Conservation (phyloP, 441 rosid species). For the Biscutella auriculata region DNA sequence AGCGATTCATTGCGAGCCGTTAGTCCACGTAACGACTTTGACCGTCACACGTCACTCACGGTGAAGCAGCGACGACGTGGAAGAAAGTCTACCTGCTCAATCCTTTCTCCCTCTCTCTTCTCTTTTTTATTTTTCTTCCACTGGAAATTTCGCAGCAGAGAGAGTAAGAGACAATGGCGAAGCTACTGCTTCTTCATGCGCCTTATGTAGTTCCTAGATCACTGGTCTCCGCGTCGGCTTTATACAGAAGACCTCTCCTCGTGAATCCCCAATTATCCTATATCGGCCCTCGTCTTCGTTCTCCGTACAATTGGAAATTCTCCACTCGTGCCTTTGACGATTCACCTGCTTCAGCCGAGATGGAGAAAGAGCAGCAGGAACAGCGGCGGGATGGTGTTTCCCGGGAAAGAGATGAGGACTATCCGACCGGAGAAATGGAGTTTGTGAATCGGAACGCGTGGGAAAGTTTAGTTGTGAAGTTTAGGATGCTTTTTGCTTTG, state of each 20-base stretch:
- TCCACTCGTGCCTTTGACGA: constrained; percentile 54
- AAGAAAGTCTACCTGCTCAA: constrained; percentile 13
- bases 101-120: neutral
- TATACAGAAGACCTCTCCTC: constrained; percentile 25
- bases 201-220: constrained; percentile 34
- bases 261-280: constrained; percentile 11
- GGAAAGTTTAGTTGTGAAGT: constrained; percentile 56
- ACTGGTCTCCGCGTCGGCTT: constrained; percentile 14
- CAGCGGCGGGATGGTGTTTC: constrained; percentile 3
- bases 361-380: constrained; percentile 20
- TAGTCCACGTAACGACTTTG: constrained; percentile 22
- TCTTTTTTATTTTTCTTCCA: neutral
- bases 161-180: constrained; percentile 34
- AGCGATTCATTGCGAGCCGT: neutral
- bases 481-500: constrained; percentile 63
- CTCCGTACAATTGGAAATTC: constrained; percentile 17
- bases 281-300: constrained; percentile 4
- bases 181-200: constrained; percentile 34
- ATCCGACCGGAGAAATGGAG: constrained; percentile 66
- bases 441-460: constrained; percentile 37
- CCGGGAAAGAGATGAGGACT: constrained; percentile 27
- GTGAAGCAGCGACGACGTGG: constrained; percentile 38
- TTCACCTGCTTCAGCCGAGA: constrained; percentile 24
- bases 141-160: neutral
- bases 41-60: constrained; percentile 18